phyloP scores from a whole-genome alignment of 1,284 basidiomycete species.

The Inonotus hispidus region DNA sequence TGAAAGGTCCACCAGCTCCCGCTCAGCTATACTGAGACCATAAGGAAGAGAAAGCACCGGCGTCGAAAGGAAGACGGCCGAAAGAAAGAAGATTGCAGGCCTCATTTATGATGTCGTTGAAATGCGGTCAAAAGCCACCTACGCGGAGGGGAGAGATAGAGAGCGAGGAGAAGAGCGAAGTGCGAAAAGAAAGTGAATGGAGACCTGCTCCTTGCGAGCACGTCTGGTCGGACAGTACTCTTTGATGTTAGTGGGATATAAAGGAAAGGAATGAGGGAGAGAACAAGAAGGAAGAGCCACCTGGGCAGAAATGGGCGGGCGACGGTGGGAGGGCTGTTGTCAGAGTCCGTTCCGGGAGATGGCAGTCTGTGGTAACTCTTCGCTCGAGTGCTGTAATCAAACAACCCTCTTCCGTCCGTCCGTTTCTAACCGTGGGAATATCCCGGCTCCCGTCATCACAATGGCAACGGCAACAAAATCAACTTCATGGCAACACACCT shows the following conservation, averaged over 20 bases:
- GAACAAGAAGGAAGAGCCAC: slow-evolving; percentile 46
- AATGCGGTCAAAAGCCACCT: slow-evolving; percentile 19
- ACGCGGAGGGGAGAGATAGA: slow-evolving; percentile 30
- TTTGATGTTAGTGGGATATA: not conserved
- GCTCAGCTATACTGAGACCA: not conserved
- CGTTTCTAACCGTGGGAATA: slow-evolving; percentile 8
- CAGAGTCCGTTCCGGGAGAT: not conserved
- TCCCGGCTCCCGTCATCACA: slow-evolving; percentile 2
- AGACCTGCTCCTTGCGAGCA: slow-evolving; percentile 53
- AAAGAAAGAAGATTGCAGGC: slow-evolving; percentile 20
- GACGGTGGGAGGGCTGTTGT: slow-evolving; percentile 10
- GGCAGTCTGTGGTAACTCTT: not conserved
- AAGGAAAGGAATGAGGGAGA: slow-evolving; percentile 28
- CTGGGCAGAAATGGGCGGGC: slow-evolving; percentile 35
- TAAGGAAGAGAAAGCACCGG: slow-evolving; percentile 10
- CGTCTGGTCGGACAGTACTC: slow-evolving; percentile 28
- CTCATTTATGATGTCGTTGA: slow-evolving; percentile 25
- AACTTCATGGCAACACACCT: not conserved
- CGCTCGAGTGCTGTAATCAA: not conserved
- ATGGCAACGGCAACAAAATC: not conserved
- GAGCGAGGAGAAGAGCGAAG: slow-evolving; percentile 18
- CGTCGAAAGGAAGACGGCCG: slow-evolving; percentile 1
- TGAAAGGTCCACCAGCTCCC: slow-evolving; percentile 7
- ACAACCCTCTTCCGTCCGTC: not conserved
- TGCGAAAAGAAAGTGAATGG: slow-evolving; percentile 26